These are phyloP conservation scores for Noccaea bulbosa DNA, from an alignment of 345 rosid species.

Conservation along the genomic window DNA sequence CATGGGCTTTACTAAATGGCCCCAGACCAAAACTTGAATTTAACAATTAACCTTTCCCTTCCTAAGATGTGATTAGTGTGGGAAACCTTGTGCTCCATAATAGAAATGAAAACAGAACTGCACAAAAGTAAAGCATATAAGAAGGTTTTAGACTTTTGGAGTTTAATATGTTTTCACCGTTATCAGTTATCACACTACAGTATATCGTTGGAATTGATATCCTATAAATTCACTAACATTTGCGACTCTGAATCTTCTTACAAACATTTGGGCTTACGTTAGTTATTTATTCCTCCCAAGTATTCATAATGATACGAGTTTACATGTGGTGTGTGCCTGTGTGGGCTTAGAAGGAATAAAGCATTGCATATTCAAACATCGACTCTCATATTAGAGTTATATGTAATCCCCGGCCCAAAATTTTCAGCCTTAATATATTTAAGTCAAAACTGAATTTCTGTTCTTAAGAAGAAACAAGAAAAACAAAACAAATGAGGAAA, in stretches of 20 bases:
- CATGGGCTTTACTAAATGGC: conserved; percentile 13
- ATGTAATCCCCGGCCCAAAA: too few relatives aligned
- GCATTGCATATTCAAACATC: neutral
- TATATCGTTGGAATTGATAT: neutral
- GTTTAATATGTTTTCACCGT: too few relatives aligned
- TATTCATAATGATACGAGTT: neutral
- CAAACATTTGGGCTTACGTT: neutral
- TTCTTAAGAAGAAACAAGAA: too few relatives aligned
- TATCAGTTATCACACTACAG: too few relatives aligned
- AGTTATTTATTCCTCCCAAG: neutral
- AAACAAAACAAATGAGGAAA: too few relatives aligned
- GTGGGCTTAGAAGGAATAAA: neutral
- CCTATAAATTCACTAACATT: too few relatives aligned
- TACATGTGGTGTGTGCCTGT: neutral
- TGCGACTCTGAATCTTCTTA: neutral
- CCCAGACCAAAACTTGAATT: neutral
- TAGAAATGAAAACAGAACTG: neutral
- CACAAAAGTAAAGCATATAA: neutral
- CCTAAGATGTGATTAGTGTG: neutral
- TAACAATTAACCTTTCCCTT: neutral
- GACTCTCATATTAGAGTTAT: too few relatives aligned
- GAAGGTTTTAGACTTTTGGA: neutral
- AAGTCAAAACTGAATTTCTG: too few relatives aligned
- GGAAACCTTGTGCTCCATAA: neutral
- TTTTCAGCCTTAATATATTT: too few relatives aligned